Evolutionary conservation across 805 yeast genomes (phyloP).

Genomic region (Cyberlindnera samutprakarnensis): DNA sequence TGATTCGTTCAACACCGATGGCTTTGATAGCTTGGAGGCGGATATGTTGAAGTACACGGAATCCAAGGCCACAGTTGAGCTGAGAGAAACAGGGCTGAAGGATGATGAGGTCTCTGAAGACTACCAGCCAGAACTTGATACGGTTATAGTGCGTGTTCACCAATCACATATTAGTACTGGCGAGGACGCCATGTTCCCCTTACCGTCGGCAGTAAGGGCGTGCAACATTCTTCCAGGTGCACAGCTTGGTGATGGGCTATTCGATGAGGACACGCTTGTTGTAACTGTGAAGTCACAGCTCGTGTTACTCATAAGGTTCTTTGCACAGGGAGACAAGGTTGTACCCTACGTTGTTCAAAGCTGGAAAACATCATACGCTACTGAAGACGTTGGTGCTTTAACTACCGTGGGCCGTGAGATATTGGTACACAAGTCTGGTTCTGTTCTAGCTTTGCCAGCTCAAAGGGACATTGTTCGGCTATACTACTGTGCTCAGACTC

Average conservation of each 20-base stretch:
- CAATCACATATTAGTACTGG: conserved; percentile 11
- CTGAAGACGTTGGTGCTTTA: conserved; percentile 14
- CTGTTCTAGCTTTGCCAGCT: conserved; percentile 32
- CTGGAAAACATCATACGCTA: conserved; percentile 30
- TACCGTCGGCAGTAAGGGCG: conserved; percentile 13
- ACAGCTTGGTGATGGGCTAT: conserved; percentile 1
- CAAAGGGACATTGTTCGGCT: conserved; percentile 30
- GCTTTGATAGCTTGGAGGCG: conserved; percentile 15
- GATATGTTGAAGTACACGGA: conserved; percentile 14
- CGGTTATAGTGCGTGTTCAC: conserved; percentile 10
- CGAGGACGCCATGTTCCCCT: conserved; percentile 6
- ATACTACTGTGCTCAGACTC: conserved; percentile 28
- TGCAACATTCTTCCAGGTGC: conserved; percentile 13
- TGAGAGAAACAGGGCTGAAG: neutral
- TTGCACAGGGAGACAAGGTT: conserved; percentile 10
- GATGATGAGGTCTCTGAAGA: conserved; percentile 2
- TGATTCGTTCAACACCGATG: conserved; percentile 17
- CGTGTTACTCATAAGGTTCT: conserved; percentile 32
- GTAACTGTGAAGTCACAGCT: conserved; percentile 32
- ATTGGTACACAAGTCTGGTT: conserved; percentile 31
- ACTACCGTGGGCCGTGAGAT: conserved; percentile 22
- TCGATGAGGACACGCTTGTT: conserved; percentile 31
- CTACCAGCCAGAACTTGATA: conserved; percentile 9
- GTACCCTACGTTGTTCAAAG: conserved; percentile 41
- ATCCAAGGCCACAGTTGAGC: conserved; percentile 1